phyloP scores from a whole-genome alignment of 768 basidiomycete species.

The Suillus cothurnatus region DNA sequence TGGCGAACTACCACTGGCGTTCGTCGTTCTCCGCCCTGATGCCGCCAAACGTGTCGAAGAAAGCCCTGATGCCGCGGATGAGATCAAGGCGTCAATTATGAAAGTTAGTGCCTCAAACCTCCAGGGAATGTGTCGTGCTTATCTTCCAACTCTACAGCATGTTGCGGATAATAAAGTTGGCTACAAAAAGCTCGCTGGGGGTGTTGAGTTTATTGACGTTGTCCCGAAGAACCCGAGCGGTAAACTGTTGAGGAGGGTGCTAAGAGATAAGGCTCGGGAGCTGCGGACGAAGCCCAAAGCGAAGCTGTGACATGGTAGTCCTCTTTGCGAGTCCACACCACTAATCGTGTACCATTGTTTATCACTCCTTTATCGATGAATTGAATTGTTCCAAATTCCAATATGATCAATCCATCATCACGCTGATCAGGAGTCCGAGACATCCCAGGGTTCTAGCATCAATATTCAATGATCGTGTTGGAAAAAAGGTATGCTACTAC shows the following conservation, averaged over 20 bases:
- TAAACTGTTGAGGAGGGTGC: constrained; percentile 59
- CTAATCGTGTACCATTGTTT: neutral
- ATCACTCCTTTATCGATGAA: neutral
- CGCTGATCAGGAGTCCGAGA: too few species aligned
- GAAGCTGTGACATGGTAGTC: constrained; percentile 28
- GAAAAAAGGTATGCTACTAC: neutral
- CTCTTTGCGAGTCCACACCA: neutral
- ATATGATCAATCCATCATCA: neutral
- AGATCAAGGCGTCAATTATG: constrained; percentile 43
- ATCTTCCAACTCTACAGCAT: constrained; percentile 38
- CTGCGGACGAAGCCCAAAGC: constrained; percentile 16
- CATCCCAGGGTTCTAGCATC: neutral
- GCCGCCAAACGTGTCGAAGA: constrained; percentile 38
- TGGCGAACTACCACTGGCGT: constrained; percentile 76
- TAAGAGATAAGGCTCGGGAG: constrained; percentile 51
- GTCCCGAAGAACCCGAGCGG: constrained; percentile 76
- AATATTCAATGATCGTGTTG: neutral
- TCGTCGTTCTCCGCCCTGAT: constrained; percentile 52
- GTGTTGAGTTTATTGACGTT: constrained; percentile 60
- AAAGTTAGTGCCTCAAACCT: constrained; percentile 46
- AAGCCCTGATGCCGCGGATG: constrained; percentile 33
- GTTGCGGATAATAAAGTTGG: constrained; percentile 58
- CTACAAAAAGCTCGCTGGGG: constrained; percentile 65
- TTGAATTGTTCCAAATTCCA: neutral
- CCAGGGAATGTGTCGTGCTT: neutral